These are phyloP conservation scores for Dioszegia crocea DNA, from an alignment of 768 basidiomycete genomes.

Conservation along the genomic window DNA sequence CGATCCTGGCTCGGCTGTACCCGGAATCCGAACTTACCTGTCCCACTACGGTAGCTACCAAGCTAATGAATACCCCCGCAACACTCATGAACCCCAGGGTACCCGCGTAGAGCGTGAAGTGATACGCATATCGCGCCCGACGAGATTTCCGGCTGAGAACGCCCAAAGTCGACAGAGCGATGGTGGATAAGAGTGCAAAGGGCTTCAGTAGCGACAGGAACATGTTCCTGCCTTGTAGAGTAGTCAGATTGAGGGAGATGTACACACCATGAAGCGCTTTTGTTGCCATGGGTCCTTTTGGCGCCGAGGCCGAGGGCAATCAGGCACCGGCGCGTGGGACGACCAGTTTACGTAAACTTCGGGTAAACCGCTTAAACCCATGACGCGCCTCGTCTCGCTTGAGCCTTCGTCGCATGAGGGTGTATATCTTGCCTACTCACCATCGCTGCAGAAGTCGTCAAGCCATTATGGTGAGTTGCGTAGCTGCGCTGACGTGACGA, in stretches of 20 bases:
- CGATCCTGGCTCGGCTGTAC: too few relatives aligned
- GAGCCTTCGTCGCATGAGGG: too few relatives aligned
- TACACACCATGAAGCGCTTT: too few relatives aligned
- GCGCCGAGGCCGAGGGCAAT: background rate
- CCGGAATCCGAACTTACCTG: slow-evolving; percentile 48
- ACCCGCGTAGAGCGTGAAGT: slow-evolving; percentile 66
- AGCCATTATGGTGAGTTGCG: too few relatives aligned
- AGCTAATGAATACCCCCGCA: slow-evolving; percentile 66
- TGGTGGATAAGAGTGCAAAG: slow-evolving; percentile 33
- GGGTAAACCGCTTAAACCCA: too few relatives aligned
- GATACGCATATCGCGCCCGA: slow-evolving; percentile 56
- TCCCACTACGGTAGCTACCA: slow-evolving; percentile 59
- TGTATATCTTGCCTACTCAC: too few relatives aligned
- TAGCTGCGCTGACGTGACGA: too few relatives aligned
- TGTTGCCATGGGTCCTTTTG: background rate
- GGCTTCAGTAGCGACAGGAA: slow-evolving; percentile 32
- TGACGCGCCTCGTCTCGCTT: too few relatives aligned
- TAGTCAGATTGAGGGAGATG: background rate
- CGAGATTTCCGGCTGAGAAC: slow-evolving; percentile 32
- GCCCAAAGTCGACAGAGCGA: slow-evolving; percentile 42
- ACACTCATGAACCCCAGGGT: slow-evolving; percentile 67
- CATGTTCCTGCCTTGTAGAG: background rate
- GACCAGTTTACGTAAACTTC: too few relatives aligned
- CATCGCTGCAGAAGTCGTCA: too few relatives aligned
- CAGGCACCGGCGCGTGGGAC: background rate